Conservation (phyloP, 2,329 filamentous ascomycete genomes). For the Thelonectria blattea region DNA sequence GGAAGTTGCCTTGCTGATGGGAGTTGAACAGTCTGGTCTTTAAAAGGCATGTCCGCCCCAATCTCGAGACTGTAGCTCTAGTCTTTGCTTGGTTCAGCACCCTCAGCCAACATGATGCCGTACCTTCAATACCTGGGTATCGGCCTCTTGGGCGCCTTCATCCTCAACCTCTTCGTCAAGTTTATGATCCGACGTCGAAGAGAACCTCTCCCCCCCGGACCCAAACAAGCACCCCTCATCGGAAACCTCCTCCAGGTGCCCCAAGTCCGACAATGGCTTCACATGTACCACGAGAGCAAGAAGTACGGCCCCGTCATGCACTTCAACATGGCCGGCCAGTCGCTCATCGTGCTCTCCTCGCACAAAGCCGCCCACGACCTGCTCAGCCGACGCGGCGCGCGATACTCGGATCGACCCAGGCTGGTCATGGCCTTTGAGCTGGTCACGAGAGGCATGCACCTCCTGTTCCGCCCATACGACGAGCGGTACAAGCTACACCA, state of each 20-base stretch:
- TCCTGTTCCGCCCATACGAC: constrained; percentile 50
- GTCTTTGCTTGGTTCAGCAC: not conserved
- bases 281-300: constrained; percentile 53
- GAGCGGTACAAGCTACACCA: constrained; percentile 47
- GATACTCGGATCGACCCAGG: constrained; percentile 34
- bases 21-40: too few relatives aligned
- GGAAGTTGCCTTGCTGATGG: too few relatives aligned
- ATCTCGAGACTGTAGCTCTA: not conserved
- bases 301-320: constrained; percentile 33
- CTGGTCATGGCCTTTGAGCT: constrained; percentile 43
- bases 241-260: constrained; percentile 36
- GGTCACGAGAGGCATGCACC: constrained; percentile 44
- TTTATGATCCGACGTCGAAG: not conserved
- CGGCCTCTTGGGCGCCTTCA: not conserved
- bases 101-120: not conserved
- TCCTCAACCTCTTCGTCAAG: not conserved
- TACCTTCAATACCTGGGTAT: not conserved
- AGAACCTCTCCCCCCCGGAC: constrained; percentile 41
- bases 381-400: constrained; percentile 23
- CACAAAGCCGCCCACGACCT: constrained; percentile 32
- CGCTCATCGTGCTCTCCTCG: constrained; percentile 30
- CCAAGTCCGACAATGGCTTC: constrained; percentile 60
- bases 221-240: constrained; percentile 28
- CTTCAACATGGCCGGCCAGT: constrained; percentile 30
- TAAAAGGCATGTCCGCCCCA: too few relatives aligned